Conservation (phyloP, 1,284 basidiomycete species). For the Agroathelia rolfsii region DNA sequence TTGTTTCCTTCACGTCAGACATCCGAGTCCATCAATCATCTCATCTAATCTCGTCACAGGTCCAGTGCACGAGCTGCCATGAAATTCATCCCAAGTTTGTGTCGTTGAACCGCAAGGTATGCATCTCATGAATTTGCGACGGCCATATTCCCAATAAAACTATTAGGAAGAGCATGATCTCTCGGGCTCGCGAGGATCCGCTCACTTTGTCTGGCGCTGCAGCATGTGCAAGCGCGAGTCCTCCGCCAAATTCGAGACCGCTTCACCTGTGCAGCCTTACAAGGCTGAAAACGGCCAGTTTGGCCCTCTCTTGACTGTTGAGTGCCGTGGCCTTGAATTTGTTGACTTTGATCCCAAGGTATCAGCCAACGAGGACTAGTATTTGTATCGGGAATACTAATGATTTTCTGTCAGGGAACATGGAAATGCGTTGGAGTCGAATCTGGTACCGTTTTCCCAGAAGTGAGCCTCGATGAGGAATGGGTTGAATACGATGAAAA, state of each 20-base stretch:
- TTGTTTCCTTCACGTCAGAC: conserved; percentile 3
- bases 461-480: conserved; percentile 57
- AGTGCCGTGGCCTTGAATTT: conserved; percentile 75
- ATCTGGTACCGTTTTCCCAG: conserved; percentile 44
- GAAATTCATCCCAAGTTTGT: conserved; percentile 64
- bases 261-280: conserved; percentile 44
- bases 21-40: neutral
- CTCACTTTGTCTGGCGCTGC: conserved; percentile 74
- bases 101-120: conserved; percentile 55
- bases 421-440: conserved; percentile 62
- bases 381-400: neutral
- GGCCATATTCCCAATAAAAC: neutral
- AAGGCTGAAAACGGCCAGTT: conserved; percentile 49
- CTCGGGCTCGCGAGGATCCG: conserved; percentile 54
- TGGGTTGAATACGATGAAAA: conserved; percentile 82
- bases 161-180: conserved; percentile 54
- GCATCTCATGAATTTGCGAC: conserved; percentile 12
- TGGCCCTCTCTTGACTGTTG: conserved; percentile 52
- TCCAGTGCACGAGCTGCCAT: conserved; percentile 71
- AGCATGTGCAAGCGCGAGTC: conserved; percentile 68
- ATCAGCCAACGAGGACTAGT: conserved; percentile 9
- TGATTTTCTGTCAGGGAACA: conserved; percentile 34
- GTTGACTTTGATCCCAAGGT: conserved; percentile 59
- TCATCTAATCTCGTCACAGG: conserved; percentile 29
- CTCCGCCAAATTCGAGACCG: conserved; percentile 65